Conservation (phyloP, 371 early-diverging fungal species). For the Rhizoclosmatium hyalinum region DNA sequence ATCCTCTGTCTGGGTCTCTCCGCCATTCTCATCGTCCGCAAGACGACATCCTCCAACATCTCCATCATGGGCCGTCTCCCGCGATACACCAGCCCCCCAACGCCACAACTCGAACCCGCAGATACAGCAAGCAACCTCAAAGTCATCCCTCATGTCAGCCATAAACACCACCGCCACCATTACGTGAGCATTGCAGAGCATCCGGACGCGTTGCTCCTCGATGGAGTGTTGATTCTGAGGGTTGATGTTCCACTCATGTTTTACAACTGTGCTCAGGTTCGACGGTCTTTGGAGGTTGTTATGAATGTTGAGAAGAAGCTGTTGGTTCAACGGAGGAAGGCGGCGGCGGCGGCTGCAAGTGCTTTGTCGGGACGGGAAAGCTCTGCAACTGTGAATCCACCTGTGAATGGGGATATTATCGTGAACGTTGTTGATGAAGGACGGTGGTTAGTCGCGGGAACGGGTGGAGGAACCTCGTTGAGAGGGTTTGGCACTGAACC, state of each 20-base stretch:
- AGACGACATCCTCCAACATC: constrained; percentile 40
- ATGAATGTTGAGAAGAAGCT: constrained; percentile 23
- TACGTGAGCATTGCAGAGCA: constrained; percentile 36
- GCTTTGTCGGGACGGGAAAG: background rate
- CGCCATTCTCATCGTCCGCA: constrained; percentile 43
- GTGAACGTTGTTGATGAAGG: background rate
- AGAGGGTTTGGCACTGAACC: background rate
- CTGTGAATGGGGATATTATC: background rate
- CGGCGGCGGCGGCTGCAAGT: background rate
- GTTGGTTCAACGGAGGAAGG: background rate
- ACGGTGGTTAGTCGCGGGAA: constrained; percentile 12
- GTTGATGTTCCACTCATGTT: constrained; percentile 43
- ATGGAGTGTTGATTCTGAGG: constrained; percentile 36
- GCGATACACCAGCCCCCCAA: background rate
- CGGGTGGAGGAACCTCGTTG: background rate
- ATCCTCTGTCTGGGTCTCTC: constrained; percentile 41
- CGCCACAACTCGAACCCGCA: background rate
- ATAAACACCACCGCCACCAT: background rate
- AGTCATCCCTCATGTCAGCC: background rate
- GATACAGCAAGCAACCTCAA: background rate
- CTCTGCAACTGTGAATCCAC: background rate
- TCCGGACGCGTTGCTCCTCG: constrained; percentile 40
- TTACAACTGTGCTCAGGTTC: constrained; percentile 42
- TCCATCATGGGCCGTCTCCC: constrained; percentile 38
- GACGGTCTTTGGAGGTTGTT: constrained; percentile 34